A percentile compares a stretch with the other conserved stretches of the same genome.
These are phyloP conservation scores for Chalciporus sp. DNA, from an alignment of 1,284 basidiomycete genomes.

Conservation along the genomic window DNA sequence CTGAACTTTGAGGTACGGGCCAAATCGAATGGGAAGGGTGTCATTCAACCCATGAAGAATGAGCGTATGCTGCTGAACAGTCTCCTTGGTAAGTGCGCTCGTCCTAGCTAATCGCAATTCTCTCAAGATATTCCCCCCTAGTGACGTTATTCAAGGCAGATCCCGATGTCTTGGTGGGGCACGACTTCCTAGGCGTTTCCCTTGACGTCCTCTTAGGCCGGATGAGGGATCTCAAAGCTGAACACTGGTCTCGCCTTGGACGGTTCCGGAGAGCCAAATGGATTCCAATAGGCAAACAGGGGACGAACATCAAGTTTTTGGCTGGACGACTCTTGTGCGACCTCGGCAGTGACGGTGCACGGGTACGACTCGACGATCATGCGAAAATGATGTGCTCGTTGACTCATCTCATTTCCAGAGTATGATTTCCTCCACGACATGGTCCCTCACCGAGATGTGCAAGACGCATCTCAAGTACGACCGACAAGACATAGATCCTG, in stretches of 20 bases:
- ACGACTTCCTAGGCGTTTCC: slow-evolving; percentile 92
- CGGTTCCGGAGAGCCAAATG: slow-evolving; percentile 87
- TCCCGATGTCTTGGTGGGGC: slow-evolving; percentile 93
- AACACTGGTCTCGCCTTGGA: slow-evolving; percentile 94
- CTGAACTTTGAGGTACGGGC: slow-evolving; percentile 78
- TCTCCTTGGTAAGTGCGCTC: slow-evolving; percentile 60
- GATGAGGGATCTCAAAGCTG: slow-evolving; percentile 86
- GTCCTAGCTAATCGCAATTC: neutral
- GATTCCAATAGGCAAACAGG: slow-evolving; percentile 83
- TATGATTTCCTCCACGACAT: slow-evolving; percentile 95
- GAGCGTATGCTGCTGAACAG: slow-evolving; percentile 88
- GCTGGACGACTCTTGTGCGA: slow-evolving; percentile 91
- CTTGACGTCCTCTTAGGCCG: slow-evolving; percentile 92
- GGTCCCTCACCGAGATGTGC: slow-evolving; percentile 98
- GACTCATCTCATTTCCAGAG: slow-evolving; percentile 49
- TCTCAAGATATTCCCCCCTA: slow-evolving; percentile 31
- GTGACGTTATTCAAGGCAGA: slow-evolving; percentile 86
- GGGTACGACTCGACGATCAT: slow-evolving; percentile 51
- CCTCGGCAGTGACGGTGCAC: slow-evolving; percentile 91
- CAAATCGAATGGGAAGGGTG: slow-evolving; percentile 63
- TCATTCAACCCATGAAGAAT: slow-evolving; percentile 77
- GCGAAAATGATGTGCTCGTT: neutral
- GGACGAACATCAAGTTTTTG: slow-evolving; percentile 83
- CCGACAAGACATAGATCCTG: slow-evolving; percentile 93
- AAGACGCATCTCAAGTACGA: slow-evolving; percentile 85